Evolutionary conservation across 2,329 filamentous ascomycete genomes (phyloP).

Genomic region (Mycocentrospora acerina): DNA sequence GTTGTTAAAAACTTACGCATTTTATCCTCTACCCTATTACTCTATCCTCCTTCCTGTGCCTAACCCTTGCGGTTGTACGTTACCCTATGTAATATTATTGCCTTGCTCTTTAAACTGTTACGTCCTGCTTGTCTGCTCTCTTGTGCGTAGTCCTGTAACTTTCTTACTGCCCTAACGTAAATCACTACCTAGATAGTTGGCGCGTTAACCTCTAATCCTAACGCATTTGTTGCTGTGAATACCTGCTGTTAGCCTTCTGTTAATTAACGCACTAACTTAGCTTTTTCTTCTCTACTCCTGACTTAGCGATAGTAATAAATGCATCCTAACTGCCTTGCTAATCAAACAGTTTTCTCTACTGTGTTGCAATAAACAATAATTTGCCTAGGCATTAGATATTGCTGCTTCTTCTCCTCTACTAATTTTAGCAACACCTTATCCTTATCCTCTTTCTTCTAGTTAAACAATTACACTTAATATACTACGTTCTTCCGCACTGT

Average conservation of each 20-base stretch:
- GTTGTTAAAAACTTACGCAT: no score
- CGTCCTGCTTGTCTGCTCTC: no score
- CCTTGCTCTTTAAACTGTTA: no score
- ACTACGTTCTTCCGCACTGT: not conserved
- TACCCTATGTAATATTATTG: no score
- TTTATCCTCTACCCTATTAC: no score
- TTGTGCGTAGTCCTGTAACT: not conserved
- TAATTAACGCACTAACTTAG: not conserved
- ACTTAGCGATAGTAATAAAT: not conserved
- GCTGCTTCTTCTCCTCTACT: not conserved
- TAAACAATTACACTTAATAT: not conserved
- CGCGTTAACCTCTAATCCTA: not conserved
- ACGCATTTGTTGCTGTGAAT: not conserved
- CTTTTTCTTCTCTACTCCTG: not conserved
- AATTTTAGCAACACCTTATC: not conserved
- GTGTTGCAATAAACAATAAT: not conserved
- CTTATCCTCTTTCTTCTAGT: not conserved
- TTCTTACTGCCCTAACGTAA: not conserved
- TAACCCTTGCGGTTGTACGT: no score
- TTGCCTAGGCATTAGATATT: slow-evolving; percentile 1
- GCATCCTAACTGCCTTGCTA: no score
- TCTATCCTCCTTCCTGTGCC: no score
- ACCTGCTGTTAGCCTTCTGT: not conserved
- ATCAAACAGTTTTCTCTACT: no score
- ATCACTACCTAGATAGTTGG: not conserved